phyloP scores from a whole-genome alignment of 495 filamentous ascomycete genomes.

The Beverwykella pulmonaria region DNA sequence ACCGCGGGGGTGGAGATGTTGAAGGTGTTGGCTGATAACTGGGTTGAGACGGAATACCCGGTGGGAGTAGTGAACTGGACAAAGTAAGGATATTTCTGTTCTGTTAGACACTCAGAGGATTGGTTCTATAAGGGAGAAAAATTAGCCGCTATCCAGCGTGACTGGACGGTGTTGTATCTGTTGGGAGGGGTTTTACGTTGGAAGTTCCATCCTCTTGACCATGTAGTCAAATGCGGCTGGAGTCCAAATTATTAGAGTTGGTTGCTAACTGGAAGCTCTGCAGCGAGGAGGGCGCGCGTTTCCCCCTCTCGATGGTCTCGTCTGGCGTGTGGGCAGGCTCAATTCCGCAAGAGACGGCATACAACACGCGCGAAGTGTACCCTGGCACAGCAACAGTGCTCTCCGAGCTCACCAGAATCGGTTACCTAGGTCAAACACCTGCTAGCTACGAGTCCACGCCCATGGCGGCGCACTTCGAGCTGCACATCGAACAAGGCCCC shows the following conservation, averaged over 20 bases:
- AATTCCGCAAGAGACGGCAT: slow-evolving; percentile 64
- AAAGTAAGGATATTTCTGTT: slow-evolving; percentile 52
- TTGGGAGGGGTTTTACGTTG: not conserved
- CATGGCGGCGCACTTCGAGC: slow-evolving; percentile 80
- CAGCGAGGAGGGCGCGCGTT: slow-evolving; percentile 77
- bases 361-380: slow-evolving; percentile 60
- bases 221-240: not conserved
- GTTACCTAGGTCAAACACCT: slow-evolving; percentile 63
- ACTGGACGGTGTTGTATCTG: not conserved
- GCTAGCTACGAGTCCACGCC: slow-evolving; percentile 64
- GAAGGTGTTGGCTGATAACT: slow-evolving; percentile 66
- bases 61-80: slow-evolving; percentile 82
- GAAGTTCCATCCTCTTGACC: not conserved
- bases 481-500: slow-evolving; percentile 83
- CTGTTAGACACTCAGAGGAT: too few relatives aligned
- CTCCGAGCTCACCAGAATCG: slow-evolving; percentile 68
- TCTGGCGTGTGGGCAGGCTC: slow-evolving; percentile 77
- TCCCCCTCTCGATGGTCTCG: slow-evolving; percentile 74
- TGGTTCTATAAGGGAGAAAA: too few relatives aligned
- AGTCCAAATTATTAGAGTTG: not conserved
- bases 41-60: slow-evolving; percentile 69
- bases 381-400: slow-evolving; percentile 63
- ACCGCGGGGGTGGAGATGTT: slow-evolving; percentile 72
- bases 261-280: not conserved
- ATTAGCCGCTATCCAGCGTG: not conserved